Base-by-base conservation (phyloP, 1,139 yeast species). In the Candida tetrigidarum region DNA sequence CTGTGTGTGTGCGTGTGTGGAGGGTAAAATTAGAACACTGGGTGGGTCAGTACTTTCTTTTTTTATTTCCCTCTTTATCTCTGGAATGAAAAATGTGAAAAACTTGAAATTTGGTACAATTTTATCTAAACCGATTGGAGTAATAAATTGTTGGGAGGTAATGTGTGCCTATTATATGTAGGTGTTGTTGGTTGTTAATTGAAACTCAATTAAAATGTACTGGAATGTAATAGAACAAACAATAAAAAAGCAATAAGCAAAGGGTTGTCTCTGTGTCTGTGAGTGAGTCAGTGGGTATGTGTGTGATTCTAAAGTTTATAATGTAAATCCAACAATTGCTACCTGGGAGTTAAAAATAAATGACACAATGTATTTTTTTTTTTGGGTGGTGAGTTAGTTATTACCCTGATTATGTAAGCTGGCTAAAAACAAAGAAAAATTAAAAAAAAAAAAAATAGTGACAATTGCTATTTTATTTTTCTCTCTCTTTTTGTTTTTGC, bases 51-150 rank as follows among this genome's bases (percentile, higher is more conserved):
- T n/a, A n/a, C n/a, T n/a, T n/a, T n/a, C n/a, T n/a, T n/a, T n/a
- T n/a, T n/a, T n/a, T n/a, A n/a, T n/a, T n/a, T n/a, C n/a, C n/a
- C n/a, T n/a, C n/a, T n/a, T n/a, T 22, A 9, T 22, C 8, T 6
- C 5, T 22, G 25, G 12, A 4, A 4, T 29, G 35, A 30, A 30
- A 30, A 30, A 30, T 30, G 22, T 30, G 35, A 30, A 30, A 30
- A 30, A 30, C 35, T 30, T 30, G 35, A 30, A 30, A 30, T 14
- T 28, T 28, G 14, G 32, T n/a, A 14, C 25, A 22, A 22, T 22
- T 9, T 22, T 22, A 22, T 22, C 25, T 22, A 5, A 22, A 22
- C 25, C 8, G 5, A 9, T 5, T 22, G 32, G 4, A 12, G 8
- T 28, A 8, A 12, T 30, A 5, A 16, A 9, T 28, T 28, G 30